These are phyloP conservation scores for Colletotrichum sp. DNA, from an alignment of 2,329 filamentous ascomycete genomes.

Conservation along the genomic window DNA sequence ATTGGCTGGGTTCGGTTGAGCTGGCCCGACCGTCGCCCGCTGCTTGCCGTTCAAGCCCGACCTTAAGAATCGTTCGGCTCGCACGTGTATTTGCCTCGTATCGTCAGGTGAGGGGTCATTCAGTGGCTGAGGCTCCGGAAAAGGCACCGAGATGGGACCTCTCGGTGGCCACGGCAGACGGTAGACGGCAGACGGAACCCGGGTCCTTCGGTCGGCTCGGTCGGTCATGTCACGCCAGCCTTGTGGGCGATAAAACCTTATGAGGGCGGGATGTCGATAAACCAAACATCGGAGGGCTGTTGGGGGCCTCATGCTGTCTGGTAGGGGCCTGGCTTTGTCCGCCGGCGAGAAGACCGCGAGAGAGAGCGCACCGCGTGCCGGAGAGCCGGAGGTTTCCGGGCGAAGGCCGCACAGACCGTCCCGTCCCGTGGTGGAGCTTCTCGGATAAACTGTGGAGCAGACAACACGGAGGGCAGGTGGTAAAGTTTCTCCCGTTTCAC, in stretches of 20 bases:
- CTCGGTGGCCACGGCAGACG: not conserved
- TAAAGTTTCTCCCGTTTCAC: slow-evolving; percentile 10
- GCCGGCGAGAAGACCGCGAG: not conserved
- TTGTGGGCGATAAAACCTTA: not conserved
- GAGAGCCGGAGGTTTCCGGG: not conserved
- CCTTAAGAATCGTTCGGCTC: not conserved
- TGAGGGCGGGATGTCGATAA: not conserved
- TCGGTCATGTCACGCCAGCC: not conserved
- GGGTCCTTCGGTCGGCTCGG: not conserved
- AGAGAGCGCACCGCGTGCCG: not conserved
- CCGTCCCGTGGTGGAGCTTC: not conserved
- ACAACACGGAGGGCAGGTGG: not conserved
- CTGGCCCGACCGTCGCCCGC: not conserved
- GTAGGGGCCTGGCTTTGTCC: not conserved
- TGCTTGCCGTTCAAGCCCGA: not conserved
- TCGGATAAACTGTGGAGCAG: not conserved
- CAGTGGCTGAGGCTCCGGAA: not conserved
- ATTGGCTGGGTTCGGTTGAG: not conserved
- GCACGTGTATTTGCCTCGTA: not conserved
- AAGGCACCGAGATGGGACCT: not conserved
- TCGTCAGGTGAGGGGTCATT: not conserved
- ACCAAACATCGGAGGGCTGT: not conserved
- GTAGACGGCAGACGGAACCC: not conserved
- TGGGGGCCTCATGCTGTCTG: not conserved
- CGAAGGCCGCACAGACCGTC: not conserved